A percentile compares a stretch with the other conserved stretches of the same genome.
Conservation (phyloP, 2,329 filamentous ascomycete species). For the Mollisiaceae sp. region DNA sequence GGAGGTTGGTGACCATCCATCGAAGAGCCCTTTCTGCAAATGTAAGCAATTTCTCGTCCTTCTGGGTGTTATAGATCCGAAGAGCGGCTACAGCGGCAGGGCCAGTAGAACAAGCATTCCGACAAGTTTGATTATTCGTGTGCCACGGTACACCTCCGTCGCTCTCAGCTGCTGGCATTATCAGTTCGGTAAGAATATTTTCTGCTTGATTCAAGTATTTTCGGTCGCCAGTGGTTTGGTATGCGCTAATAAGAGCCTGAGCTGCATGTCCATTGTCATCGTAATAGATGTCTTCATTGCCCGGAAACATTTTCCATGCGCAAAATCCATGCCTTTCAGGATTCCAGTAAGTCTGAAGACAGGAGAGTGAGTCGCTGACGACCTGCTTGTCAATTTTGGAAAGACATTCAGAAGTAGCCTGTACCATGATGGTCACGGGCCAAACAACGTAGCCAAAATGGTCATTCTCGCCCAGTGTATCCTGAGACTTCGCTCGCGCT, state of each 20-base stretch:
- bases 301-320: constrained; percentile 35
- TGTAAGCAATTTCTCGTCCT: constrained; percentile 10
- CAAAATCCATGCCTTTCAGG: constrained; percentile 30
- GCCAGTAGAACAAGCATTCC: constrained; percentile 31
- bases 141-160: constrained; percentile 33
- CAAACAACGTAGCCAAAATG: constrained; percentile 34
- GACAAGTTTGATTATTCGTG: constrained; percentile 26
- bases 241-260: constrained; percentile 30
- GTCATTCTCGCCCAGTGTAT: constrained; percentile 20
- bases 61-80: constrained; percentile 26
- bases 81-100: constrained; percentile 31
- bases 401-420: constrained; percentile 28
- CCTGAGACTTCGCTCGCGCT: constrained; percentile 23
- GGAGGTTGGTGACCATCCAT: constrained; percentile 21
- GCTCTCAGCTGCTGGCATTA: constrained; percentile 26
- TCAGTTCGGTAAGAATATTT: constrained; percentile 23
- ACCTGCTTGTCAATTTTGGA: constrained; percentile 4
- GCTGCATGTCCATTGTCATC: constrained; percentile 33
- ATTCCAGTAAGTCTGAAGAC: constrained; percentile 32
- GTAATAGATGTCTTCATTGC: constrained; percentile 35
- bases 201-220: constrained; percentile 27
- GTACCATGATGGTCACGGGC: constrained; percentile 33
- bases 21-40: constrained; percentile 27
- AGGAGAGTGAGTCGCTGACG: constrained; percentile 4
- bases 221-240: constrained; percentile 21